Evolutionary conservation across 2,329 filamentous ascomycete species (phyloP), one percentile per base, ranked within the genome.

Genomic region (Zalaria sp.): DNA sequence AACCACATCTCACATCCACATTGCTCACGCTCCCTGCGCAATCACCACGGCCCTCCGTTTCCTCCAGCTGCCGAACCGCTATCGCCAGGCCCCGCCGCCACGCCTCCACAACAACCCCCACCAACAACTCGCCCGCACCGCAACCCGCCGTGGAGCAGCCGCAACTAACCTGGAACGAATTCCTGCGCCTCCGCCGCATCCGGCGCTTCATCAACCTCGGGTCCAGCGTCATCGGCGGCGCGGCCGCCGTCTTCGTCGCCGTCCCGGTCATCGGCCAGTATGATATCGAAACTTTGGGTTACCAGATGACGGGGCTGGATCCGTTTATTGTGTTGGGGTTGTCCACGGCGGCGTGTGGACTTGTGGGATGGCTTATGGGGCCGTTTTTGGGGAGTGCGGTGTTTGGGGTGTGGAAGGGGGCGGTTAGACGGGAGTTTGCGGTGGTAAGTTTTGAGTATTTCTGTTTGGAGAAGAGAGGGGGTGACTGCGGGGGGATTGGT

Each of bases 141-240:
- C 50, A 29, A 35, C 52, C 32, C 34, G 4, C 29, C 25, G 27
- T 39, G 25, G 45, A 46, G 10, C 40, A 50, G 40, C 47, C 46
- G n/a, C 40, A 40, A 39, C 60, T 71, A 32, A 67, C 67, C 64
- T 96, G 89, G 89, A 81, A 95, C 67, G 79, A 77, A 40, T 96
- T 94, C 70, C 93, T 96, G 71, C 77, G 78, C 58, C 79, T 96
- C 46, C 86, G 89, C 56, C 83, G 86, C 53, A 82, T 79, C 46
- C 83, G 89, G 43, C 81, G 89, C 46, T 77, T 83, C 53, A 83
- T 88, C 67, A 86, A 89, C 58, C 74, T 93, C 32, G 74, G 73
- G 39, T 87, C 86, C 49, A 89, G 83, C 37, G 69, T 86, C 40
- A 59, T 77, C 29, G 76, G 75, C 29, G 79, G 80, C 35, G 49